Conservation (phyloP, 495 filamentous ascomycete genomes). For the Penicillium subrubescens region DNA sequence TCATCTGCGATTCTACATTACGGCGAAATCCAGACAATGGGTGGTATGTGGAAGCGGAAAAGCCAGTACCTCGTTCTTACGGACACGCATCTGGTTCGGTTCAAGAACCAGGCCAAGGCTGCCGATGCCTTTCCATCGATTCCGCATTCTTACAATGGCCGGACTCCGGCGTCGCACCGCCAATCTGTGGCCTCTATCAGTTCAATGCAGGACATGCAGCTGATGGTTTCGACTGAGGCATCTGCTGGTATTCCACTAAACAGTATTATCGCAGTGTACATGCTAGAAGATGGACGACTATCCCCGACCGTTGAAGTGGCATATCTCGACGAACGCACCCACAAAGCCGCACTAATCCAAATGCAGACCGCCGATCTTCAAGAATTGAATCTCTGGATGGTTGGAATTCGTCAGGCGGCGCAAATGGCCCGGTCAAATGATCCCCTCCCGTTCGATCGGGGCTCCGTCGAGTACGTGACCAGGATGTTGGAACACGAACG, state of each 20-base stretch:
- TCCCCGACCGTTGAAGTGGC: conserved; percentile 80
- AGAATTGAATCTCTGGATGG: conserved; percentile 76
- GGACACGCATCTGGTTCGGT: conserved; percentile 76
- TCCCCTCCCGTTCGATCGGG: conserved; percentile 57
- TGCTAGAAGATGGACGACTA: conserved; percentile 75
- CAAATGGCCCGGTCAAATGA: conserved; percentile 56
- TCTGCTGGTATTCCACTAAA: conserved; percentile 62
- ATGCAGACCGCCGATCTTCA: conserved; percentile 73
- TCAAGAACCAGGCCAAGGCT: conserved; percentile 73
- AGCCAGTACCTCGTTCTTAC: conserved; percentile 92
- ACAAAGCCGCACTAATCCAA: conserved; percentile 60
- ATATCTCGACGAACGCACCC: conserved; percentile 70
- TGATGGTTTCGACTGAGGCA: conserved; percentile 51
- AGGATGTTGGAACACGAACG: conserved; percentile 66
- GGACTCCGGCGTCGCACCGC: conserved; percentile 42
- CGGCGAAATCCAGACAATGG: conserved; percentile 79
- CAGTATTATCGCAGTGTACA: conserved; percentile 76
- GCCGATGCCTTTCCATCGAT: conserved; percentile 65
- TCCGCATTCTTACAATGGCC: conserved; percentile 41
- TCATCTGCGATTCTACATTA: conserved; percentile 59
- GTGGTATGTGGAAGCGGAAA: conserved; percentile 80
- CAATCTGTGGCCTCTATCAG: conserved; percentile 61
- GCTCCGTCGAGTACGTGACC: conserved; percentile 65
- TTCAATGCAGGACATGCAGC: conserved; percentile 63
- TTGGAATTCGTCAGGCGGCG: conserved; percentile 63